phyloP scores from a whole-genome alignment of 1,284 basidiomycete genomes.

The Microbotryum violaceum region DNA sequence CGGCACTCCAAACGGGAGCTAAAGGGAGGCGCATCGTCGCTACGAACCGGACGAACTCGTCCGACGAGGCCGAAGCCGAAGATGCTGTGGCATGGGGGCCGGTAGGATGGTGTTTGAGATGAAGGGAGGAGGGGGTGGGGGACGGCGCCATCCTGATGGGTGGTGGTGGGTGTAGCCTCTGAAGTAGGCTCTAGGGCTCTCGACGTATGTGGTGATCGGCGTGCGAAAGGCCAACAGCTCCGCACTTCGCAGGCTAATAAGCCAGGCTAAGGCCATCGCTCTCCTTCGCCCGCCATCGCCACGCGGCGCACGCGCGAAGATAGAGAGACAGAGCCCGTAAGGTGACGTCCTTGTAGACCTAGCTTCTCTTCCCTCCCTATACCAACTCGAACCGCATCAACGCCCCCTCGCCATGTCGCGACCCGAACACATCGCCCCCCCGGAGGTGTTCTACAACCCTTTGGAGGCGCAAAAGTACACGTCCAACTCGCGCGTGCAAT shows the following conservation, averaged over 20 bases:
- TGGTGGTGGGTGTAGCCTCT: background rate
- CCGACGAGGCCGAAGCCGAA: conserved; percentile 18
- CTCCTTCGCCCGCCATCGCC: too few species aligned
- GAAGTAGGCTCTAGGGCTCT: too few species aligned
- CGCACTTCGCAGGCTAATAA: too few species aligned
- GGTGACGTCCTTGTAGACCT: too few species aligned
- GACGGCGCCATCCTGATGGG: conserved; percentile 3
- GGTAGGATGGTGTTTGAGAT: conserved; percentile 4
- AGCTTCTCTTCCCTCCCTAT: too few species aligned
- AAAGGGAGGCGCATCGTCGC: conserved; percentile 67
- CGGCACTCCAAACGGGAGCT: conserved; percentile 66
- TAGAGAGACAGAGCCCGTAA: too few species aligned
- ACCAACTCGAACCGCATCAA: too few species aligned
- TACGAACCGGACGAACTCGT: conserved; percentile 60
- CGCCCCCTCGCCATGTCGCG: conserved; percentile 41
- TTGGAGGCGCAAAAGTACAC: conserved; percentile 94
- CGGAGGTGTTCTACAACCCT: conserved; percentile 99
- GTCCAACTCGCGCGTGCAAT: conserved; percentile 81
- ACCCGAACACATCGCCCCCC: conserved; percentile 90
- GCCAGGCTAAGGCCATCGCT: too few species aligned
- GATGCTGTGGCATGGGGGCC: background rate
- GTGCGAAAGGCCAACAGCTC: too few species aligned
- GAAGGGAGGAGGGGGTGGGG: conserved; percentile 6
- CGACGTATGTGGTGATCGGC: too few species aligned
- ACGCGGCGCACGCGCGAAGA: too few species aligned